Evolutionary conservation across 768 basidiomycete species (phyloP), one percentile per base, ranked within the genome.

Genomic region (Podaxis pistillaris): DNA sequence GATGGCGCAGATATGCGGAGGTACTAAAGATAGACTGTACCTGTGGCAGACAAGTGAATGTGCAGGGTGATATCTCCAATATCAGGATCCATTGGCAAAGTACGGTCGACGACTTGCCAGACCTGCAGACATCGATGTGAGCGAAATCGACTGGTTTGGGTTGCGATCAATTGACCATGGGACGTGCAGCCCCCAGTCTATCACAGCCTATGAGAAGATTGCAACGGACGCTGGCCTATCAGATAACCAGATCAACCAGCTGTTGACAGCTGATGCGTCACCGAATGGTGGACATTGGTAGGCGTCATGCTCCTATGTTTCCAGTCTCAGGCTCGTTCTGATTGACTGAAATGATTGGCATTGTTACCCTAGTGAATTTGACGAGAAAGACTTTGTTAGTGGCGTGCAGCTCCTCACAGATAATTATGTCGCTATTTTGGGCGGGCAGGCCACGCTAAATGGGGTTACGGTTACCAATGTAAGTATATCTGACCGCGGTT

Each of bases 351-450:
- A 6, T 55, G 30, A 33, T 33, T 8, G 8, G 30, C 1, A 9
- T 37, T 1, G 54, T 56, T 13, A 41, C 54, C 54, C 38, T 24
- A 56, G 54, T 40, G 54, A 40, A 56, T 24, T 56, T 56, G 54
- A 56, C 38, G 54, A 56, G 38, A 3, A 40, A 11, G 37, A 38
- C 9, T 40, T 56, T 40, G 54, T 38, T 19, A 56, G 22, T 6
- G 53, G 51, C 8, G 53, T 55, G 33, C 36, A 55, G 11, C 53
- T 55, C 33, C 36, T 55, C 8, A 55, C 53, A 24, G 37, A 56
- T 40, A 56, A 56, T 6, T 56, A 22, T 13, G 17, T 22, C 38
- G 38, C 19, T 40, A 24, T 56, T 40, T 36, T 53, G 51, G 28
- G 51, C 30, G 51, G 51, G 17, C 26, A 53, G 8, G 51, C 51